Base-by-base conservation (phyloP, 1,284 basidiomycete genomes). In the Moniliophthora roreri region DNA sequence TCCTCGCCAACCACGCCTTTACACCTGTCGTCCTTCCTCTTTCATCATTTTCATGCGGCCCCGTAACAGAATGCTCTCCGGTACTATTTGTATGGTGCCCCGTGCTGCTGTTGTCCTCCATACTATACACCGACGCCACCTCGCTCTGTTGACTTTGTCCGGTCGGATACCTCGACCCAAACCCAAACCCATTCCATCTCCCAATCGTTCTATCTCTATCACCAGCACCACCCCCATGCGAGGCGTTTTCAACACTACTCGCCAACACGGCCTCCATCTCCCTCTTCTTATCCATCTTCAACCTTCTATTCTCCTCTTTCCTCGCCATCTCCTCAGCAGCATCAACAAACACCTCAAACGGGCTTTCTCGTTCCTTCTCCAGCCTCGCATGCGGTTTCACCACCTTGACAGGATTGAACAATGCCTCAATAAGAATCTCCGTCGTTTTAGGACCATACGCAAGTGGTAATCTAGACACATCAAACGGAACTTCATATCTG, bases 341-440 rank as follows among this genome's bases (percentile, higher is more conserved):
- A 32, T 46, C 24, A 32, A 46, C 44, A 32, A 46, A 46, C 44
- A 46, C 7, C 44, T 46, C 44, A 32, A 46, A 46, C 23, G 44
- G 44, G 13, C 44, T 46, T 15, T 46, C 44, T 24, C 26, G 24
- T 16, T 46, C 44, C 44, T 46, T 46, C 4, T 46, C 18, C 11
- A 46, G 16, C 44, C n/a, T 23, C 26, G 16, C 44, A 26, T 13
- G 11, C 18, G 23, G 24, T 32, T 46, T 46, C 24, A 46, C 44
- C 11, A 46, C 44, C 44, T 46, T 46, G 1, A 78, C 73, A 3
- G 88, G 88, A 60, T 91, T 91, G 65, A 91, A 91, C 24, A 91
- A 66, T 7, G 87, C 82, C 54, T 91, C 89, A 59, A 91, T 90
- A 45, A 91, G 75, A 45, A 75, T 74, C 62, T 89, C 86, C 0